Evolutionary conservation across 2,329 filamentous ascomycete genomes (phyloP), one percentile per base, ranked within the genome.

Genomic region (Colletotrichum truncatum): DNA sequence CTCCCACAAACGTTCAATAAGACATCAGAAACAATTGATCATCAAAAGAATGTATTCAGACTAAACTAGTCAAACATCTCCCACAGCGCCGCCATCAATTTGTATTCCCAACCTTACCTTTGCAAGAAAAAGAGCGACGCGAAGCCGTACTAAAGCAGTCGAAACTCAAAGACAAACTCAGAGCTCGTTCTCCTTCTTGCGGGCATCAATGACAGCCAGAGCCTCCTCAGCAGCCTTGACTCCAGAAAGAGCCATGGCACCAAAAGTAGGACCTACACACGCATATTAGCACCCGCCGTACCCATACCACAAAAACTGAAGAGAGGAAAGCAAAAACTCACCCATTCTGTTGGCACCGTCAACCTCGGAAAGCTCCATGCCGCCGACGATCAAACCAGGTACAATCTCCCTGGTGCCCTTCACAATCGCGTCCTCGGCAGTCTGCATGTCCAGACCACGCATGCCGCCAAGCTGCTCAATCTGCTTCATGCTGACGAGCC

Each of bases 261-360:
- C 93, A 76, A 96, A 96, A 1, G 63, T 66, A 23, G 63, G 63
- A 26, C 63, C 63, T 66, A 2, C 16, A 2, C 6, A 1, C 10
- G 5, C 5, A 3, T 18, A 43, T 66, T 36, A 66, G 58, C 6
- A 32, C n/a, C n/a, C n/a, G n/a, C n/a, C n/a, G n/a, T n/a, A 18
- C 18, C 1, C 3, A 6, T n/a, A 28, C 4, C 5, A 8, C n/a
- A 38, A 2, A 10, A 2, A 4, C 11, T 26, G 21, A 4, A 53
- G 18, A 28, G 16, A 0, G 55, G 14, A 10, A 25, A n/a, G n/a
- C n/a, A n/a, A 18, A 18, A 73, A 76, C 63, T 56, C 23, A 66
- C 90, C 94, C 94, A 97, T 97, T 56, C 94, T 88, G 82, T 97
- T 97, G 67, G 93, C 93, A 16, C 93, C 94, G 73, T 97, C 94